Conservation (phyloP, 2,329 filamentous ascomycete species). For the Didymella pomorum region DNA sequence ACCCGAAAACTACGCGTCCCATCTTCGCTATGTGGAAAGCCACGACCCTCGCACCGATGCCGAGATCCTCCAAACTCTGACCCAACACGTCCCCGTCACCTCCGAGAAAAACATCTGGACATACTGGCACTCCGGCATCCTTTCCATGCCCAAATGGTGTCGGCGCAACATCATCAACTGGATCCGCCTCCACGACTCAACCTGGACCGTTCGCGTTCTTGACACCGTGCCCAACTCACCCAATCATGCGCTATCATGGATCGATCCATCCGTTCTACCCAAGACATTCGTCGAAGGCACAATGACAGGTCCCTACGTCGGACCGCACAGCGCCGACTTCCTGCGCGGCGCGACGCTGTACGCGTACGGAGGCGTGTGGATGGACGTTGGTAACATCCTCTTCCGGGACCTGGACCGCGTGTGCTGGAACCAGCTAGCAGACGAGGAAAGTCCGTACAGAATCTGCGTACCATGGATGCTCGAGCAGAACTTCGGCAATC, state of each 20-base stretch:
- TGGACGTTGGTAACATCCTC: slow-evolving; percentile 54
- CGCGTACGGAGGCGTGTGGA: slow-evolving; percentile 52
- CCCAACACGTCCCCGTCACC: not conserved
- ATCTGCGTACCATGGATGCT: not conserved
- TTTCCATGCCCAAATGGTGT: not conserved
- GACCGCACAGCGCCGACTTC: slow-evolving; percentile 58
- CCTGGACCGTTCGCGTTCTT: not conserved
- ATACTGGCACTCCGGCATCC: slow-evolving; percentile 3
- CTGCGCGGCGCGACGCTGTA: slow-evolving; percentile 55
- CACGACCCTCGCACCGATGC: slow-evolving; percentile 1
- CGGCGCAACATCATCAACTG: not conserved
- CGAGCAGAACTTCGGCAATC: not conserved
- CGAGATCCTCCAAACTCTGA: not conserved
- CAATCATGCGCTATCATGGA: not conserved
- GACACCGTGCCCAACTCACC: not conserved
- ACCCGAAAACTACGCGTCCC: not conserved
- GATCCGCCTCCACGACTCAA: not conserved
- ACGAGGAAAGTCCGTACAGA: not conserved
- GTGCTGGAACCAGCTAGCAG: not conserved
- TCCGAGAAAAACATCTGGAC: slow-evolving; percentile 4
- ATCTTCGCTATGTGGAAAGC: slow-evolving; percentile 2
- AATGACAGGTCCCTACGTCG: slow-evolving; percentile 24
- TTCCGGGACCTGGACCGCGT: slow-evolving; percentile 46
- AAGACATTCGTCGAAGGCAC: not conserved
- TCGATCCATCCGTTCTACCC: not conserved